Conservation (phyloP, 805 yeast genomes). For the Suhomyces faveliae region DNA sequence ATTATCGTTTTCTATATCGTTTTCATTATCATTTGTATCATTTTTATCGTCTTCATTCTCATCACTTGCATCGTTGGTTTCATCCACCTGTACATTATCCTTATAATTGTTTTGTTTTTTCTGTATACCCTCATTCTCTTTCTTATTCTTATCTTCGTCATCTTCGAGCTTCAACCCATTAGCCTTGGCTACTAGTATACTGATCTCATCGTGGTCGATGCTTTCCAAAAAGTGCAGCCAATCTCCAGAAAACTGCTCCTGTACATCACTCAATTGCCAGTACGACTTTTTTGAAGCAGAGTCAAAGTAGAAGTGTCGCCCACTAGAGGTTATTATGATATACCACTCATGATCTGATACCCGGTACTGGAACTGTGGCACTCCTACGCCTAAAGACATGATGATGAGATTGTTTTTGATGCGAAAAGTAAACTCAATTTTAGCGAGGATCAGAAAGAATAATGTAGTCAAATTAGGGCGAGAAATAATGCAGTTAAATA, state of each 20-base stretch:
- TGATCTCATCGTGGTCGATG: constrained; percentile 31
- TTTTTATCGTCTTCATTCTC: neutral
- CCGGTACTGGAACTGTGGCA: constrained; percentile 19
- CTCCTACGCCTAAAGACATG: neutral
- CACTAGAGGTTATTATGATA: constrained; percentile 25
- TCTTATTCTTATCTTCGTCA: neutral
- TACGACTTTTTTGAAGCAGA: constrained; percentile 17
- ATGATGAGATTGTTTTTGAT: neutral
- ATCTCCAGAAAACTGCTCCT: constrained; percentile 5
- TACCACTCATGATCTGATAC: constrained; percentile 24
- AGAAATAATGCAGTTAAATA: no score
- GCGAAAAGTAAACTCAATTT: neutral
- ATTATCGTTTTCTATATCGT: neutral
- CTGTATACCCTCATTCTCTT: neutral
- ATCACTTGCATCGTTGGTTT: neutral
- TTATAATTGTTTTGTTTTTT: neutral
- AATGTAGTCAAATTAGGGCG: no score
- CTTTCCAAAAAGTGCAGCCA: constrained; percentile 15
- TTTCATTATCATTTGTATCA: neutral
- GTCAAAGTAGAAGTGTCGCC: constrained; percentile 34
- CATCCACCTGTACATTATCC: neutral
- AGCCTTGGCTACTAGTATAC: constrained; percentile 25
- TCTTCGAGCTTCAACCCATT: constrained; percentile 7
- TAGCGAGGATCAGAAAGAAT: no score
- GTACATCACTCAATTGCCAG: constrained; percentile 35